phyloP scores from a whole-genome alignment of 2,329 filamentous ascomycete genomes.

The Penicillium sp. region DNA sequence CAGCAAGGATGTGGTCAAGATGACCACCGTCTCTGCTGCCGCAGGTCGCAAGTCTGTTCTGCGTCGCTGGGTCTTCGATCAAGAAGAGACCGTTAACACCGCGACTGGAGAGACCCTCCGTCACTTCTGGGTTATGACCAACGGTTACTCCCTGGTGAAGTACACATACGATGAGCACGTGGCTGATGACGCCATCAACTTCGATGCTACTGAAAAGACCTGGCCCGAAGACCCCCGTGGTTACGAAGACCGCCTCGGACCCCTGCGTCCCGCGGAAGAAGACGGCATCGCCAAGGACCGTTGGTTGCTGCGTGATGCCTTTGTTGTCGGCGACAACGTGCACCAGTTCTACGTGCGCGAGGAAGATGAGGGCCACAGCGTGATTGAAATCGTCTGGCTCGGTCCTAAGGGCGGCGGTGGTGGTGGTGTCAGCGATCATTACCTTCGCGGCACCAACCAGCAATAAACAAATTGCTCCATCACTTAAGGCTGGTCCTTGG shows the following conservation, averaged over 20 bases:
- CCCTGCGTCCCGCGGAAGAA: slow-evolving; percentile 42
- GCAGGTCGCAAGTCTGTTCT: slow-evolving; percentile 45
- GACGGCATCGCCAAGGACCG: slow-evolving; percentile 44
- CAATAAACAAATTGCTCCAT: slow-evolving; percentile 21
- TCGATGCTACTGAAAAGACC: slow-evolving; percentile 46
- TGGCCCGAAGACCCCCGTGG: slow-evolving; percentile 46
- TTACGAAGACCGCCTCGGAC: slow-evolving; percentile 42
- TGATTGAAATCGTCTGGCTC: slow-evolving; percentile 48
- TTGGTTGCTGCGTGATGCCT: slow-evolving; percentile 42
- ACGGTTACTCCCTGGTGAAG: slow-evolving; percentile 46
- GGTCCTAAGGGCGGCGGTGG: slow-evolving; percentile 41
- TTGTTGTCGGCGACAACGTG: slow-evolving; percentile 44
- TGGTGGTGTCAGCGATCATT: slow-evolving; percentile 34
- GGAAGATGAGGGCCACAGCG: slow-evolving; percentile 42
- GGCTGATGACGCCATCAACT: slow-evolving; percentile 44
- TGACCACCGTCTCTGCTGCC: slow-evolving; percentile 43
- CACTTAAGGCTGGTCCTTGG: slow-evolving; percentile 38
- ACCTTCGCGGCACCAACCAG: slow-evolving; percentile 29
- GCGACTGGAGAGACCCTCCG: slow-evolving; percentile 37
- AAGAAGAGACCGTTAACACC: slow-evolving; percentile 39
- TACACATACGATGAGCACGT: slow-evolving; percentile 41
- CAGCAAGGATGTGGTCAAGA: slow-evolving; percentile 47
- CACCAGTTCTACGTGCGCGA: slow-evolving; percentile 46
- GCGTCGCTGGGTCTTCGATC: slow-evolving; percentile 48
- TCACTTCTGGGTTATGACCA: slow-evolving; percentile 47